Evolutionary conservation across 495 filamentous ascomycete genomes (phyloP).

Genomic region (Neurospora sp.): DNA sequence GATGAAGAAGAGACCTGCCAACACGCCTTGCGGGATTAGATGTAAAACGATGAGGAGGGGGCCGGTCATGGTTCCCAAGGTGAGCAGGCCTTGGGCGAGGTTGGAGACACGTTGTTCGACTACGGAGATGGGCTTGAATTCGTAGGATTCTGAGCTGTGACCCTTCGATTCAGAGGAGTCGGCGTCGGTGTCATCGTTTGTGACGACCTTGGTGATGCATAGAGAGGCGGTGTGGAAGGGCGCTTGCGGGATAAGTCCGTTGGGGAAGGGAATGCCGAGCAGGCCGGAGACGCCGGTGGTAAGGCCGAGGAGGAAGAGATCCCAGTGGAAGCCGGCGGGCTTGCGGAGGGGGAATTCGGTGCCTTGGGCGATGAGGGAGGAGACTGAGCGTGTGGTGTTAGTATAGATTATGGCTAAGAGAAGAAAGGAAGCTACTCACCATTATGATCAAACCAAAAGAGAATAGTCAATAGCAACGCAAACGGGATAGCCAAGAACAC

Average conservation of each 20-base stretch:
- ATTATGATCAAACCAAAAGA: slow-evolving; percentile 94
- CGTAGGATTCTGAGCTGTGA: slow-evolving; percentile 28
- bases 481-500: slow-evolving; percentile 87
- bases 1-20: slow-evolving; percentile 89
- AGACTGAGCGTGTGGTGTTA: slow-evolving; percentile 40
- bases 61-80: slow-evolving; percentile 78
- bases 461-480: slow-evolving; percentile 70
- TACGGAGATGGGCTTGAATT: slow-evolving; percentile 57
- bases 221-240: slow-evolving; percentile 86
- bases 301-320: slow-evolving; percentile 80
- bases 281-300: slow-evolving; percentile 80
- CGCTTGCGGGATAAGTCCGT: slow-evolving; percentile 86
- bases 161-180: slow-evolving; percentile 45
- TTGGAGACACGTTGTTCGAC: slow-evolving; percentile 90
- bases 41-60: slow-evolving; percentile 75
- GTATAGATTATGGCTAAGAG: not conserved
- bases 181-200: slow-evolving; percentile 38
- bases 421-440: slow-evolving; percentile 32
- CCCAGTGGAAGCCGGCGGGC: slow-evolving; percentile 94
- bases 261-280: slow-evolving; percentile 81
- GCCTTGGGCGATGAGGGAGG: slow-evolving; percentile 81
- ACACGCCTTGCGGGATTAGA: slow-evolving; percentile 76
- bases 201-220: slow-evolving; percentile 59
- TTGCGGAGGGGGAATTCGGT: slow-evolving; percentile 87
- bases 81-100: slow-evolving; percentile 71